Base-by-base conservation (phyloP, 176 grass and related monocot species). In the Bromus sterilis region DNA sequence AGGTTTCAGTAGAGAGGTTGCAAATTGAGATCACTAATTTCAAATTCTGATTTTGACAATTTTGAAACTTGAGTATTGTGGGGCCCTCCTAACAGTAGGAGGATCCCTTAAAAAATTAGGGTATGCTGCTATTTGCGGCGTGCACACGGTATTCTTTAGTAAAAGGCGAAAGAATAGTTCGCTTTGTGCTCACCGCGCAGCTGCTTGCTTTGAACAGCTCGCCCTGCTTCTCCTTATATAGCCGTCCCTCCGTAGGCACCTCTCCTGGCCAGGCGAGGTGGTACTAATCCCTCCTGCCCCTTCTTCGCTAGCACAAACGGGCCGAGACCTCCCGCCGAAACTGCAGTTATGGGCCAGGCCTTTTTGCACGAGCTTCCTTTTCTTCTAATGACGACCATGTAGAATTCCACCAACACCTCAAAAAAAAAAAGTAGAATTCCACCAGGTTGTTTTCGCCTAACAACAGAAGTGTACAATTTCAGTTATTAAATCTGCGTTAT, bases 91-190 rank as follows among this genome's bases (percentile, higher is more conserved):
- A 0, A 0, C 6, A 65, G 0, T 14, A 71, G 63, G n/a, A 85
- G 26, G 36, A 77, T 56, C 26, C 77, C 78, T 81, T 30, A 2
- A 85, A 85, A 89, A 77, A 77, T 89, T 56, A 0, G 78, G 64
- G 78, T 85, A 72, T 88, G 67, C 79, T 78, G 40, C 64, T 78
- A 15, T 51, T 71, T 83, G 74, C 75, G 49, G 69, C 72, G 57
- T 8, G 69, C 91, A 89, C 88, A 91, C 77, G 83, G 86, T 93
- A 93, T 91, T 87, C 85, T 92, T 88, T 80, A 89, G 76, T 89
- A 89, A 84, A 85, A 85, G 80, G 82, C 87, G 78, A 89, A 89
- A 85, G 75, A 85, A 89, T 85, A 85, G 64, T 82, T 89, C 78
- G 83, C 83, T 89, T 1, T 91, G 82, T 80, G 87, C 79, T 44